Evolutionary conservation across 2,329 filamentous ascomycete species (phyloP).

Genomic region (Acrocalymma vagum): DNA sequence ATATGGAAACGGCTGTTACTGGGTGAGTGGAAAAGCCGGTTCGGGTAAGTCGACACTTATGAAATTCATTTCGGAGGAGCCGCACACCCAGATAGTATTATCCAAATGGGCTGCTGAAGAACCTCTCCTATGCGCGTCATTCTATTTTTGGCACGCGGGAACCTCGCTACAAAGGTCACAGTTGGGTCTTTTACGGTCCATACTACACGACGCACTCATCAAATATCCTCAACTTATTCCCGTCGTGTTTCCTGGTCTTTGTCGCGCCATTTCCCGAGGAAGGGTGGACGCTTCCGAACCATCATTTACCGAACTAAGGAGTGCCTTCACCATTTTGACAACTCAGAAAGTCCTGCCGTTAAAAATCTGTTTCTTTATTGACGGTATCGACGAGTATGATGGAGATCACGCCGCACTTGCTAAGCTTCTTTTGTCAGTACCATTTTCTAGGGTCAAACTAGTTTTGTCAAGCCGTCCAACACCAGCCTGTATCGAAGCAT

Average conservation of each 20-base stretch:
- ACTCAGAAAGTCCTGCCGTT: too few relatives aligned
- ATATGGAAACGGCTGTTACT: slow-evolving; percentile 13
- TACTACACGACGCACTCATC: slow-evolving; percentile 25
- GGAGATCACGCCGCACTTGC: slow-evolving; percentile 17
- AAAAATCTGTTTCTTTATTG: slow-evolving; percentile 24
- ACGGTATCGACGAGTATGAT: slow-evolving; percentile 28
- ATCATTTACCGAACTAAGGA: too few relatives aligned
- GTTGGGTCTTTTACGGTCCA: slow-evolving; percentile 31
- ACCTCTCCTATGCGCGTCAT: not conserved
- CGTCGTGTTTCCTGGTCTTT: slow-evolving; percentile 13
- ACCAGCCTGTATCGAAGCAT: too few relatives aligned
- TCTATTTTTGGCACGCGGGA: slow-evolving; percentile 19
- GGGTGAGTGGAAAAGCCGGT: slow-evolving; percentile 56
- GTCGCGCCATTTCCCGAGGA: too few relatives aligned
- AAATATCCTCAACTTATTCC: slow-evolving; percentile 11
- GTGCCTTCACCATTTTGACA: too few relatives aligned
- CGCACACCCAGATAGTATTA: not conserved
- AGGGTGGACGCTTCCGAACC: too few relatives aligned
- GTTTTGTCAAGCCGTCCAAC: slow-evolving; percentile 25
- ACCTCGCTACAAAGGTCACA: slow-evolving; percentile 10
- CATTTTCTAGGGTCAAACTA: slow-evolving; percentile 15
- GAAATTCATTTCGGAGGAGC: slow-evolving; percentile 23
- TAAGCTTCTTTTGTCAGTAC: slow-evolving; percentile 6
- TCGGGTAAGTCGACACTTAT: slow-evolving; percentile 59
- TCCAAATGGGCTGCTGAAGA: not conserved